Evolutionary conservation across 2,329 filamentous ascomycete species (phyloP).

Genomic region (Alternaria hordeiaustralica): DNA sequence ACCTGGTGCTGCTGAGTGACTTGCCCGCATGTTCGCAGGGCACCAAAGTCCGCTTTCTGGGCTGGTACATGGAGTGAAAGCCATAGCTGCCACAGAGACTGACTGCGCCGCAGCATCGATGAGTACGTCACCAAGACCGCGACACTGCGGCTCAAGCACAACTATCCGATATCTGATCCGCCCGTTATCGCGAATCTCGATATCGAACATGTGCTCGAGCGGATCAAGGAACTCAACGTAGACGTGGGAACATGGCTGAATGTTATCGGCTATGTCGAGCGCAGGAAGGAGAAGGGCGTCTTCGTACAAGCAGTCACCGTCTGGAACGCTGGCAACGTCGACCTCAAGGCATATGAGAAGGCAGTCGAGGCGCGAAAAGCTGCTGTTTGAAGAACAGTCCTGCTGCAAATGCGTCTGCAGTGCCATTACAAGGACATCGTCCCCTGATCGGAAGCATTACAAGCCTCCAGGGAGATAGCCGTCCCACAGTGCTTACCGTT

Average conservation of each 20-base stretch:
- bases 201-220: constrained; percentile 72
- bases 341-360: constrained; percentile 73
- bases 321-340: constrained; percentile 77
- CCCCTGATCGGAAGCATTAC: not conserved
- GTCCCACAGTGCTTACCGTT: not conserved
- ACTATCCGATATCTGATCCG: constrained; percentile 57
- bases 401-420: not conserved
- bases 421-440: too few species aligned
- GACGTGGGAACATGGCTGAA: constrained; percentile 87
- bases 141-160: constrained; percentile 71
- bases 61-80: constrained; percentile 70
- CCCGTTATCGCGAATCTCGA: constrained; percentile 67
- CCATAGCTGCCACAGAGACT: constrained; percentile 8
- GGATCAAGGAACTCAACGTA: constrained; percentile 67
- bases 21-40: constrained; percentile 57
- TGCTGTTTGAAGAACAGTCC: not conserved
- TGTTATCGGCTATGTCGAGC: constrained; percentile 76
- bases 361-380: constrained; percentile 43
- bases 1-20: constrained; percentile 57
- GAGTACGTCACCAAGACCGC: constrained; percentile 65
- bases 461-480: not conserved
- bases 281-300: constrained; percentile 36
- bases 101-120: constrained; percentile 58
- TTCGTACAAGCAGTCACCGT: constrained; percentile 76
- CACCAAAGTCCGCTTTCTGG: constrained; percentile 91